Percentiles rank a stretch among this genome's conserved stretches.
phyloP scores from a whole-genome alignment of 768 basidiomycete species.

The Pholiota molesta region DNA sequence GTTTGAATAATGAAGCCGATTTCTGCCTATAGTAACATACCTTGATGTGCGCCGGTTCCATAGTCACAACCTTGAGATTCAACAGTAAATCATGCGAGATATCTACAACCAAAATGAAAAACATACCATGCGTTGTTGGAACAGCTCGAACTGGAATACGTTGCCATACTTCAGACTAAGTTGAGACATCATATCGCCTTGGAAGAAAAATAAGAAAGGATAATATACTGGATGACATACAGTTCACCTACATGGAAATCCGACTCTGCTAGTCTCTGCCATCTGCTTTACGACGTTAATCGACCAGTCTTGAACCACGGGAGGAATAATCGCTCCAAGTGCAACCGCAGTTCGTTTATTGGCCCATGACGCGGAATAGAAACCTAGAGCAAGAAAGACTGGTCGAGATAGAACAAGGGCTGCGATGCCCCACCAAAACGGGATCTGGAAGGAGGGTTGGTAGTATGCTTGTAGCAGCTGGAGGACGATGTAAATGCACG shows the following conservation, averaged over 20 bases:
- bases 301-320: slow-evolving; percentile 16
- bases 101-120: background rate
- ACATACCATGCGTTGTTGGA: slow-evolving; percentile 34
- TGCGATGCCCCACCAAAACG: slow-evolving; percentile 7
- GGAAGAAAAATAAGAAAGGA: background rate
- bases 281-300: slow-evolving; percentile 14
- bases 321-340: slow-evolving; percentile 19
- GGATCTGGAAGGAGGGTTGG: slow-evolving; percentile 2
- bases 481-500: slow-evolving; percentile 10
- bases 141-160: slow-evolving; percentile 30
- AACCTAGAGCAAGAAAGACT: slow-evolving; percentile 1
- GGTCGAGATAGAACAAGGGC: slow-evolving; percentile 12
- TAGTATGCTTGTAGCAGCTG: slow-evolving; percentile 6
- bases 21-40: slow-evolving; percentile 14
- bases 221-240: background rate
- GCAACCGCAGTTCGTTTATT: slow-evolving; percentile 17
- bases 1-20: background rate
- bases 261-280: slow-evolving; percentile 23
- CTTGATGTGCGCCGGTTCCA: slow-evolving; percentile 53
- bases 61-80: slow-evolving; percentile 37
- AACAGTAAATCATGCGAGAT: background rate
- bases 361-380: slow-evolving; percentile 11
- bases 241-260: slow-evolving; percentile 34
- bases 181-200: slow-evolving; percentile 32
- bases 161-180: slow-evolving; percentile 34